These are phyloP conservation scores for Oropetium thomaeum DNA, from an alignment of 176 grass and related monocot species.

Conservation along the genomic window DNA sequence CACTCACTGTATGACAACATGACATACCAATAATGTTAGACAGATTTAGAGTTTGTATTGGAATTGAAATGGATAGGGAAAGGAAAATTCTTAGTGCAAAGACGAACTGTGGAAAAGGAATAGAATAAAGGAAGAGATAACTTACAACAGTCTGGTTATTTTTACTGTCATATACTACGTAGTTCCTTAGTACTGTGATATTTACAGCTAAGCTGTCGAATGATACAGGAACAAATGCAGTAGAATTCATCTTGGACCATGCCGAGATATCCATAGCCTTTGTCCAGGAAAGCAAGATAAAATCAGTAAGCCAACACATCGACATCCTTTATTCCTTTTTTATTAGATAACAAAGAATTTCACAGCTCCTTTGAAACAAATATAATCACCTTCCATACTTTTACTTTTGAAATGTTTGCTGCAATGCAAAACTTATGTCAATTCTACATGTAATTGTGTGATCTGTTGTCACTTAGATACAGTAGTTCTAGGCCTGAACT, in stretches of 20 bases:
- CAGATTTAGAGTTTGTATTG: neutral
- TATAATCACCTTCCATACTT: neutral
- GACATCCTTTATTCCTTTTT: neutral
- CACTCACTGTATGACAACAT: neutral
- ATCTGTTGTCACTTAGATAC: neutral
- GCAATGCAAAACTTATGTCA: neutral
- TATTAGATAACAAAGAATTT: neutral
- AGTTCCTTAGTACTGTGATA: neutral
- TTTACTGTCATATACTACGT: neutral
- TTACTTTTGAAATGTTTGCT: neutral
- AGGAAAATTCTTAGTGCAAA: neutral
- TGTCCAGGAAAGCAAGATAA: constrained; percentile 84
- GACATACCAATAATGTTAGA: neutral
- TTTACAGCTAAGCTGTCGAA: neutral
- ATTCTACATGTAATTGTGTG: neutral
- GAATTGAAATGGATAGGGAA: neutral
- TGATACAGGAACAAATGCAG: constrained; percentile 84
- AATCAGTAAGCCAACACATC: constrained; percentile 63
- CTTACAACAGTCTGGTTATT: neutral
- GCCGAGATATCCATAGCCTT: constrained; percentile 94
- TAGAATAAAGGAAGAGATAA: neutral
- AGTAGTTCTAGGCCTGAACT: neutral
- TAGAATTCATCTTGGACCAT: constrained; percentile 83
- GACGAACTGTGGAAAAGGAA: neutral
- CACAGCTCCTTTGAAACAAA: neutral